Base-by-base conservation (phyloP, 441 rosid species). In the Corymbia calophylla region DNA sequence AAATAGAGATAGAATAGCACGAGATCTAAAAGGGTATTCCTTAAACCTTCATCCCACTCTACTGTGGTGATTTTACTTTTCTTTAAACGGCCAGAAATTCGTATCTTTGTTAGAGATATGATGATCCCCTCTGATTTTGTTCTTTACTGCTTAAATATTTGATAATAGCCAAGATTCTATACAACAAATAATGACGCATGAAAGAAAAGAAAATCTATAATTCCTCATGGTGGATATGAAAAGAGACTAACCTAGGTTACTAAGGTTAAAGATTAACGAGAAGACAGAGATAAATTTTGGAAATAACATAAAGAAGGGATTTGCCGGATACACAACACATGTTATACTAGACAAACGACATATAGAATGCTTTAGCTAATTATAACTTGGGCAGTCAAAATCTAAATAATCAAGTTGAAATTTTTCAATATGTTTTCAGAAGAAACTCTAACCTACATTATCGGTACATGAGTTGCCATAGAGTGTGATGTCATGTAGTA, bases 391-490 rank as follows among this genome's bases (percentile, higher is more conserved):
- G 47, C 4, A 21, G 27, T n/a, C 51, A 73, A 73, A 73, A 21
- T 73, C 9, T 3, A 66, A 73, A 73, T 39, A 39, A 73, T 73
- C 5, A 73, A 6, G 1, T 73, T 73, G 82, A 39, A 29, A 73
- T 6, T 35, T 73, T 73, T 73, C 1, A 29, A 15, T 39, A 18
- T 73, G 49, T 73, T 21, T 32, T 39, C 39, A 39, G 17, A 73
- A 73, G 29, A 27, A 62, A 8, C 49, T 73, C 48, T 73, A 73
- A 21, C 17, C 23, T 73, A 39, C 7, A 3, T 39, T 73, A 39
- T 39, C 0, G 3, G 16, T 23, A 31, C 0, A 2, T 39, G n/a
- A 39, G n/a, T 11, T 21, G 48, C 25, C 48, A 39, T 32, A 32
- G 9, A 32, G 14, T 68, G 14, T 35, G 81, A 70, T 70, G 4